Base-by-base conservation (phyloP, 768 basidiomycete species). In the Tricholoma hemisulphureum region DNA sequence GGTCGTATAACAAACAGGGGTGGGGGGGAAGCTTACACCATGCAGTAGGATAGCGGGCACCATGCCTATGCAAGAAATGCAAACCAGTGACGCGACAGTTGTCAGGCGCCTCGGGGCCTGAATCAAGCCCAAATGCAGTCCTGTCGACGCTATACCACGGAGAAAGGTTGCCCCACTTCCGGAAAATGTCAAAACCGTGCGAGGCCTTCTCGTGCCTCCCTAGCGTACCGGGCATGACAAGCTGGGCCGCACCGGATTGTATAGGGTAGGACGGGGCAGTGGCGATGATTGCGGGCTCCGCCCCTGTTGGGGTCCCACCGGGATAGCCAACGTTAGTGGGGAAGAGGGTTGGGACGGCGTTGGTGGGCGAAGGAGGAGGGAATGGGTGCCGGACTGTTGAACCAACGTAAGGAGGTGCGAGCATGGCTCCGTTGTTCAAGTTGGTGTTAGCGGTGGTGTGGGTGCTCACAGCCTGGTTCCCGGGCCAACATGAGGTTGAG, bases 31-130 rank as follows among this genome's bases (percentile, higher is more conserved):
- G 79, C 83, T 65, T 63, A 88, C 88, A 73, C 76, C 77, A 85
- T 7, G 78, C 78, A 1, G 88, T 89, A 13, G 88, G 84, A 68
- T 86, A 87, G 49, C 82, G 78, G 1, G 91, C 91, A 20, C 92
- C 93, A 67, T 94, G 92, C 28, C 92, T 78, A 68, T 93, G 91
- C 66, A 94, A 70, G 58, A 93, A 73, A 70, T 93, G 90, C 60
- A 93, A 69, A 2, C 87, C 91, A 32, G 86, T 89, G 34, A 93
- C 71, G 10, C 77, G 74, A 66, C 92, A 94, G 4, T 78, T 83
- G 23, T 85, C 77, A 4, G 92, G 92, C 1, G 84, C 78, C 34
- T 84, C 86, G 0, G 90, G 85, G 5, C 79, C 78, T 0, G 90
- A 87, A 62, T 92, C 82, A 9, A 93, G 61, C 0, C 92, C 91